A percentile compares a stretch with the other conserved stretches of the same genome.
Evolutionary conservation across 768 basidiomycete species (phyloP).

Genomic region (Asterophora lycoperdoides): DNA sequence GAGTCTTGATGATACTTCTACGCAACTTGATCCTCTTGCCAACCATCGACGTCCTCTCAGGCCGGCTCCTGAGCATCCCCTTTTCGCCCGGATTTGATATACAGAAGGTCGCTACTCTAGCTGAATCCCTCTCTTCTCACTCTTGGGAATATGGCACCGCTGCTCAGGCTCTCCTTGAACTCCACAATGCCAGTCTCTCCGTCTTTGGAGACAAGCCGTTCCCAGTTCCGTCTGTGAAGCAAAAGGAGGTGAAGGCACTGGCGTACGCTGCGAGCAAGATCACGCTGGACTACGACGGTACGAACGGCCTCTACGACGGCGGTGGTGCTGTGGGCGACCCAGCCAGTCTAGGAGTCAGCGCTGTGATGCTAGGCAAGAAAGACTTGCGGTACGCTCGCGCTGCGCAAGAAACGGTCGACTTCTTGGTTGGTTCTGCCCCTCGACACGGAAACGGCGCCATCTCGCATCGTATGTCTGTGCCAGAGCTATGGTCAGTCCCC

Average conservation of each 20-base stretch:
- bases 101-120: conserved; percentile 26
- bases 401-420: conserved; percentile 29
- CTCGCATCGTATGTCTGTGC: conserved; percentile 34
- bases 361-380: conserved; percentile 38
- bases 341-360: conserved; percentile 44
- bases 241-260: conserved; percentile 25
- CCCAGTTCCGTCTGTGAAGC: conserved; percentile 24
- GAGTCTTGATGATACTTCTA: too few species aligned
- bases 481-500: conserved; percentile 41
- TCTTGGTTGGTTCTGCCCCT: conserved; percentile 32
- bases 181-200: conserved; percentile 35
- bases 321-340: conserved; percentile 44
- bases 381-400: conserved; percentile 28
- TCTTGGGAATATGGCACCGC: conserved; percentile 48
- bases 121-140: conserved; percentile 35
- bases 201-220: conserved; percentile 37
- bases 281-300: conserved; percentile 26
- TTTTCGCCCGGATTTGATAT: conserved; percentile 37
- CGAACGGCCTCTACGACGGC: conserved; percentile 32
- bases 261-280: conserved; percentile 38
- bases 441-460: conserved; percentile 42
- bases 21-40: too few species aligned
- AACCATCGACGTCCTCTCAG: not conserved
- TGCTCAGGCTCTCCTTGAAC: conserved; percentile 39
- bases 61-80: conserved; percentile 11